Percentiles rank a stretch among this genome's conserved stretches.
These are phyloP conservation scores for Pseudogymnoascus sp. DNA, from an alignment of 2,329 filamentous ascomycete species.

Conservation along the genomic window DNA sequence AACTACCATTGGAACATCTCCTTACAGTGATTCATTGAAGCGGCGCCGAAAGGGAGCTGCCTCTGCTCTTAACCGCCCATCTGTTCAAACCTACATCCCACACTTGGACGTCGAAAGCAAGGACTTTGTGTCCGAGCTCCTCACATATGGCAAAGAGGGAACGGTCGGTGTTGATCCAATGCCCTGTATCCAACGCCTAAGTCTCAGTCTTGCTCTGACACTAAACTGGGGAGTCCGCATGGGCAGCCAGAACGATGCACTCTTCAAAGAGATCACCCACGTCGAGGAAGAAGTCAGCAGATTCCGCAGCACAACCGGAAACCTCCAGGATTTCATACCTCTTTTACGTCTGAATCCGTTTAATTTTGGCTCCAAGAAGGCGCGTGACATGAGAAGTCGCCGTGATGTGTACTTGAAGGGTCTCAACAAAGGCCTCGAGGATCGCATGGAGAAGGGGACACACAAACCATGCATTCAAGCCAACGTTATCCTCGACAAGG, in stretches of 20 bases:
- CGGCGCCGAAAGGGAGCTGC: slow-evolving; percentile 58
- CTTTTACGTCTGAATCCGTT: slow-evolving; percentile 54
- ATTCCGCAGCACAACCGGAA: slow-evolving; percentile 53
- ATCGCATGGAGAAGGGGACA: slow-evolving; percentile 52
- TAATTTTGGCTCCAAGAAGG: slow-evolving; percentile 49
- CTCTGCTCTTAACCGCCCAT: slow-evolving; percentile 57
- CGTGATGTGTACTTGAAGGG: slow-evolving; percentile 53
- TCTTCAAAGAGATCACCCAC: slow-evolving; percentile 57
- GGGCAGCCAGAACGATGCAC: slow-evolving; percentile 48
- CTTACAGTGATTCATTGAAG: slow-evolving; percentile 59
- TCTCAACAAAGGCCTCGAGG: slow-evolving; percentile 52
- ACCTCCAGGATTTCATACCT: slow-evolving; percentile 56
- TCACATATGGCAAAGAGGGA: slow-evolving; percentile 50
- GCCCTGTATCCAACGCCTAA: slow-evolving; percentile 61
- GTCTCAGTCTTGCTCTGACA: slow-evolving; percentile 54
- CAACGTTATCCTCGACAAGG: slow-evolving; percentile 57
- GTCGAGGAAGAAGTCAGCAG: slow-evolving; percentile 55
- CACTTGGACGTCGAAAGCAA: slow-evolving; percentile 57
- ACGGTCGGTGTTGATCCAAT: slow-evolving; percentile 52
- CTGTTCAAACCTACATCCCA: slow-evolving; percentile 54
- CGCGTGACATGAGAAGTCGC: slow-evolving; percentile 51
- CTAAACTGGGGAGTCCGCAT: slow-evolving; percentile 61
- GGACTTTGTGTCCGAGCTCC: slow-evolving; percentile 54
- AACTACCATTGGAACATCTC: slow-evolving; percentile 61
- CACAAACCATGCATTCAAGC: slow-evolving; percentile 61